These are phyloP conservation scores for Penicillium egyptiacum DNA, from an alignment of 495 filamentous ascomycete genomes.

Conservation along the genomic window DNA sequence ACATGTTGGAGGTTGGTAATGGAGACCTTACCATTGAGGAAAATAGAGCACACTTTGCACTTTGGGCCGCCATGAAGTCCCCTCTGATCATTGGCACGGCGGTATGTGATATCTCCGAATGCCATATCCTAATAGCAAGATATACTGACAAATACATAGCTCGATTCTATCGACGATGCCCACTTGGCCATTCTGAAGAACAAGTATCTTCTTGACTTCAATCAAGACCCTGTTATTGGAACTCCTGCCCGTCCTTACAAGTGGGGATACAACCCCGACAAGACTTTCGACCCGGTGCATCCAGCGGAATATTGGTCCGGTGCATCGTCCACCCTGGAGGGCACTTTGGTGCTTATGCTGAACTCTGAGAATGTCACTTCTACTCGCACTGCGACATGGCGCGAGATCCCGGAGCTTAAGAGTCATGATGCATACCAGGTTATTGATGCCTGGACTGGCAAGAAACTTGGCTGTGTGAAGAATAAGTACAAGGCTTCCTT, in stretches of 20 bases:
- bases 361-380: constrained; percentile 43
- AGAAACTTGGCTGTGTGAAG: constrained; percentile 48
- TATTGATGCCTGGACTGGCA: constrained; percentile 54
- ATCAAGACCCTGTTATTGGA: constrained; percentile 57
- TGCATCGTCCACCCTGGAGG: constrained; percentile 41
- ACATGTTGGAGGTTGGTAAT: constrained; percentile 72
- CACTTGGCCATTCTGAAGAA: constrained; percentile 60
- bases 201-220: constrained; percentile 57
- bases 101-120: constrained; percentile 29
- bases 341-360: constrained; percentile 54
- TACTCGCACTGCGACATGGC: constrained; percentile 47
- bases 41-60: constrained; percentile 49
- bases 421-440: constrained; percentile 45
- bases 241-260: constrained; percentile 61
- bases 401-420: constrained; percentile 54
- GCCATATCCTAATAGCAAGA: background rate
- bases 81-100: constrained; percentile 59
- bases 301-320: constrained; percentile 66
- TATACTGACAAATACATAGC: constrained; percentile 27
- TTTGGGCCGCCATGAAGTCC: constrained; percentile 60
- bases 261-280: constrained; percentile 63
- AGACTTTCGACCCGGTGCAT: constrained; percentile 57
- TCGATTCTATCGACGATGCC: constrained; percentile 40
- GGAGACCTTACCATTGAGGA: constrained; percentile 52
- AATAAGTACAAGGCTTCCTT: constrained; percentile 37